Base-by-base conservation (phyloP, 805 yeast genomes). In the Myxozyma geophila region DNA sequence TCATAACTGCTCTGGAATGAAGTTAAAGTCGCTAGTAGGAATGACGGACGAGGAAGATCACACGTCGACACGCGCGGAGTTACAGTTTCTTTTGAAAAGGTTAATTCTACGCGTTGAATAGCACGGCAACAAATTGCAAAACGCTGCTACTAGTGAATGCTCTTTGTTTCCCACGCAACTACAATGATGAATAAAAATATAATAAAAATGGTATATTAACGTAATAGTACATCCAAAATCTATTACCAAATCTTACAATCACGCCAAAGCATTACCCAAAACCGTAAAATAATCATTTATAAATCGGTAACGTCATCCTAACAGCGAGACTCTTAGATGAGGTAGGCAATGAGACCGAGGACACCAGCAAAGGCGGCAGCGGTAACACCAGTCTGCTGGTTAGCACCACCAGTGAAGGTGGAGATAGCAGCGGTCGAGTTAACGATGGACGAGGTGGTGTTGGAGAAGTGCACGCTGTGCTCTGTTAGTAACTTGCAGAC, bases 341-440 rank as follows among this genome's bases (percentile, higher is more conserved):
- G 73, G 57, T 66, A 74, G 55, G 65, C 74, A 40, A 70, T 64
- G 51, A 64, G 63, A 53, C 69, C 70, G 54, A 67, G 73, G 49
- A 68, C 67, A 49, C 70, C 75, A 35, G 67, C 63, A 23, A 56
- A 47, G 37, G 67, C 68, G 17, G 63, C 63, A 39, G 63, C 64
- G 61, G 61, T 56, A 28, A 67, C 67, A 19, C 58, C 63, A 49
- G 64, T 54, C 51, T 49, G 56, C 49, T 66, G 66, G 33, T 47
- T 47, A 43, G 64, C 62, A 56, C 70, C 71, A 54, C 69, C 71
- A 47, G 69, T 69, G 61, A 62, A 58, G 52, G 69, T 62, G 55
- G 62, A 63, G 53, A 59, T 51, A 35, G 69, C 56, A 52, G 71
- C 40, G 50, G 72, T 68, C 61, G 71, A 54, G 64, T 67, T 69